Conservation (phyloP, 2,329 filamentous ascomycete species). For the Alternaria longipes region DNA sequence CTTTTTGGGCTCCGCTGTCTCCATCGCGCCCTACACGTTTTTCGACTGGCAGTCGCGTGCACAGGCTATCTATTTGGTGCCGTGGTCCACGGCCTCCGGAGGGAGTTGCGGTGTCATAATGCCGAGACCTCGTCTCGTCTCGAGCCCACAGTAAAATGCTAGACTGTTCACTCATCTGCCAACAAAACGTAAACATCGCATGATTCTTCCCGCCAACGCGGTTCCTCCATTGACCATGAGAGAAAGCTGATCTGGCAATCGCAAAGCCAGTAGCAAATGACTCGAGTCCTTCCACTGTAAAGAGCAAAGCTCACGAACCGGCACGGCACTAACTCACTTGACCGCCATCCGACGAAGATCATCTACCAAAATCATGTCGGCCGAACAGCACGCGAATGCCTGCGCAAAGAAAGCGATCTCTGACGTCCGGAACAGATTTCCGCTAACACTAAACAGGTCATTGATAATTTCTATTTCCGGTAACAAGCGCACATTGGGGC, state of each 20-base stretch:
- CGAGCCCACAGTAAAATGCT: background rate
- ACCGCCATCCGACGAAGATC: background rate
- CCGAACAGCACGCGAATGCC: background rate
- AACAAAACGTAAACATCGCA: background rate
- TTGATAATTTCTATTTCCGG: conserved; percentile 14
- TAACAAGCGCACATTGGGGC: background rate
- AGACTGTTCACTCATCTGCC: background rate
- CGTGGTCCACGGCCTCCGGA: background rate
- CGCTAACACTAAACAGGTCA: conserved; percentile 10
- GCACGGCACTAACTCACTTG: background rate
- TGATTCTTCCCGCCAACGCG: background rate
- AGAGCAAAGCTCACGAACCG: background rate
- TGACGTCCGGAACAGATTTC: background rate
- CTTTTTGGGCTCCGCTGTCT: conserved; percentile 16
- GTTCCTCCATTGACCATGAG: background rate
- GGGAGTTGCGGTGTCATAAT: background rate
- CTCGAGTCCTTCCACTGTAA: background rate
- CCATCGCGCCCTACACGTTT: conserved; percentile 1
- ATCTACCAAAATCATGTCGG: background rate
- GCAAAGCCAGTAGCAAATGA: background rate
- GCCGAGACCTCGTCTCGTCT: conserved; percentile 1
- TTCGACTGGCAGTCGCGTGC: background rate
- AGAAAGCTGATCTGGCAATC: background rate
- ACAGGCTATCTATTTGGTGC: background rate
- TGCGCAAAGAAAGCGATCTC: background rate